Conservation (phyloP, 495 filamentous ascomycete genomes). For the Lineolata rhizophorae region DNA sequence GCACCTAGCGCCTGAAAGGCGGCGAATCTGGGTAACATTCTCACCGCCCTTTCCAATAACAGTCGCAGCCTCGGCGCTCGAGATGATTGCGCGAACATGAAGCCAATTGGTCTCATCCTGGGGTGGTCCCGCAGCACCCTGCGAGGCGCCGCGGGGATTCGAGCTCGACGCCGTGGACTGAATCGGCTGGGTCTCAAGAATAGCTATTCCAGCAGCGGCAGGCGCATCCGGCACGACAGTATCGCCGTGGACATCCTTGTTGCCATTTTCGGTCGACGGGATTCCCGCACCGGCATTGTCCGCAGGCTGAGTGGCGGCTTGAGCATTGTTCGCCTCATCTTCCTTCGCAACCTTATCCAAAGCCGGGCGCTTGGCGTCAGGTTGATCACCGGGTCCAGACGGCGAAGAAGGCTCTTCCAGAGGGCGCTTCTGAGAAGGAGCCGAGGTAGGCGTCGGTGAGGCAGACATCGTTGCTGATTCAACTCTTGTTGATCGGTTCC, state of each 20-base stretch:
- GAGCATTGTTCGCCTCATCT: constrained; percentile 22
- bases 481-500: too few relatives aligned
- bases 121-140: constrained; percentile 24
- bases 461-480: constrained; percentile 32
- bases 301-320: constrained; percentile 16
- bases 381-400: constrained; percentile 72
- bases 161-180: constrained; percentile 35
- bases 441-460: constrained; percentile 32
- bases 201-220: constrained; percentile 20
- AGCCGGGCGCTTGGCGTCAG: constrained; percentile 89
- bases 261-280: constrained; percentile 14
- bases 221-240: constrained; percentile 59
- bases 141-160: constrained; percentile 28
- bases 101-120: constrained; percentile 93
- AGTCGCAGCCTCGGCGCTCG: constrained; percentile 88
- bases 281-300: constrained; percentile 17
- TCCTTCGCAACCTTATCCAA: constrained; percentile 71
- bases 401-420: constrained; percentile 93
- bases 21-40: constrained; percentile 87
- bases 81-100: constrained; percentile 87
- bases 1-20: constrained; percentile 84
- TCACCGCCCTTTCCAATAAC: constrained; percentile 97
- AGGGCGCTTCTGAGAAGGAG: constrained; percentile 67
- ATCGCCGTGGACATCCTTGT: constrained; percentile 31
- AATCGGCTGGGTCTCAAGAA: constrained; percentile 35